Evolutionary conservation across 2,329 filamentous ascomycete genomes (phyloP).

Genomic region (Apiospora marii): DNA sequence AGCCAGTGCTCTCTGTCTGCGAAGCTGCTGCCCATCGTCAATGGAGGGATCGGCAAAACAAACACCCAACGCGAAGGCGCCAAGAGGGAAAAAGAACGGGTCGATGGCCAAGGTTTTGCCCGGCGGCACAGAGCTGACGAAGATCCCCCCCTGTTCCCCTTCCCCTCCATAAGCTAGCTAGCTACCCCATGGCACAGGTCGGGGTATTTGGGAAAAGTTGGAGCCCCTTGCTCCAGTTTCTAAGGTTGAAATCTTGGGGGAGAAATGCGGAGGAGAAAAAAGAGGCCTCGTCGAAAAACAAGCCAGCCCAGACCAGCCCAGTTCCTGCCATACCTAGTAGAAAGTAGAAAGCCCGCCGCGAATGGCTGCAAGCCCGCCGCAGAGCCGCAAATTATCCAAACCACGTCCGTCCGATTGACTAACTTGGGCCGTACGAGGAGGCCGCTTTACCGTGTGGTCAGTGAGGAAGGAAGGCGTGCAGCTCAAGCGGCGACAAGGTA

Average conservation of each 20-base stretch:
- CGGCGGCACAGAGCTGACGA: conserved; percentile 5
- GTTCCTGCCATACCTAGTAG: not conserved
- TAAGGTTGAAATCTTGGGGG: conserved; percentile 17
- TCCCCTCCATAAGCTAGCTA: not conserved
- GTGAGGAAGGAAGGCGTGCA: not conserved
- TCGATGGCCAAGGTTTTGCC: conserved; percentile 7
- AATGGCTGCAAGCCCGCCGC: conserved; percentile 11
- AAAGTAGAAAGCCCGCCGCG: not conserved
- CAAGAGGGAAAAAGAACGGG: not conserved
- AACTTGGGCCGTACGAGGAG: not conserved
- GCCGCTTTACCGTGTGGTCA: not conserved
- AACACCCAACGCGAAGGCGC: not conserved
- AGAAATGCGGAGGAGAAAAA: not conserved
- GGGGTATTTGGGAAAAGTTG: conserved; percentile 1
- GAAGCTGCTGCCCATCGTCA: too few relatives aligned
- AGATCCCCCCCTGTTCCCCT: not conserved
- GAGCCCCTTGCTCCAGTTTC: conserved; percentile 20
- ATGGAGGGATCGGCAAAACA: conserved; percentile 21
- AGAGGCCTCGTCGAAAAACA: not conserved
- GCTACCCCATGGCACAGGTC: conserved; percentile 22
- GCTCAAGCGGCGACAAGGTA: not conserved
- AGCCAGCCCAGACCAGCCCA: not conserved
- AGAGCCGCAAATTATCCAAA: conserved; percentile 17
- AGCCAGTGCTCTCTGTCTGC: not conserved
- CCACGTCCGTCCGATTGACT: not conserved